Evolutionary conservation across 148 eudicot species (phyloP), one percentile per base, ranked within the genome.

Genomic region (Chenopodium formosanum): DNA sequence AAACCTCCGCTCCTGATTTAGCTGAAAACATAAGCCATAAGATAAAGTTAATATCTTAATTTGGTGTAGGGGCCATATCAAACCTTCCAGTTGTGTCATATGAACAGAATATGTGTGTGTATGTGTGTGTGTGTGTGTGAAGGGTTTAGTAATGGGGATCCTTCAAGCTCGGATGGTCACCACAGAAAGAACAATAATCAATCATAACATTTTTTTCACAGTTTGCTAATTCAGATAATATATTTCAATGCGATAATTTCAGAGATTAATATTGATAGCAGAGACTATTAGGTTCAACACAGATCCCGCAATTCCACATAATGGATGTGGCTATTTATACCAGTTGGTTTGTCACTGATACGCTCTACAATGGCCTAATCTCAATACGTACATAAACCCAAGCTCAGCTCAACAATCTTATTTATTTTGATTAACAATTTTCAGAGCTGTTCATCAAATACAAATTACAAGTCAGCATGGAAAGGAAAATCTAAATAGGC

Each of bases 1-100:
- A 83, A 81, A 92, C 44, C 78, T 86, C 85, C 70, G 99, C 99
- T 88, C 99, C 97, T 83, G 81, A 90, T 79, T 73, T 84, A 27
- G 97, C 99, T 95, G 88, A 66, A 88, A 88, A 58, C 73, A 83
- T 32, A 31, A 46, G 17, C 4, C 20, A 19, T 56, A 56, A 56
- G 62, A 56, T 50, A 3, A 50, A 3, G 14, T 50, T 13, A 9
- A 56, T 17, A 12, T 56, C 20, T 17, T 56, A 56, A 56, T 56
- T 11, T 50, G 16, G 14, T 50, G 53, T 50, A 50, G 16, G 53
- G 62, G 62, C 62, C 22, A 14, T 14, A 56, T 12, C 62, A 56
- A 56, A 4, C 62, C 22, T 4, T 56, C 62, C 17, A 56, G 16
- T 56, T 56, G 17, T 56, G 22, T 56, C 62, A 17, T 14, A 14